Evolutionary conservation across 2,329 filamentous ascomycete species (phyloP).

Genomic region (Cucurbitaria berberidis): DNA sequence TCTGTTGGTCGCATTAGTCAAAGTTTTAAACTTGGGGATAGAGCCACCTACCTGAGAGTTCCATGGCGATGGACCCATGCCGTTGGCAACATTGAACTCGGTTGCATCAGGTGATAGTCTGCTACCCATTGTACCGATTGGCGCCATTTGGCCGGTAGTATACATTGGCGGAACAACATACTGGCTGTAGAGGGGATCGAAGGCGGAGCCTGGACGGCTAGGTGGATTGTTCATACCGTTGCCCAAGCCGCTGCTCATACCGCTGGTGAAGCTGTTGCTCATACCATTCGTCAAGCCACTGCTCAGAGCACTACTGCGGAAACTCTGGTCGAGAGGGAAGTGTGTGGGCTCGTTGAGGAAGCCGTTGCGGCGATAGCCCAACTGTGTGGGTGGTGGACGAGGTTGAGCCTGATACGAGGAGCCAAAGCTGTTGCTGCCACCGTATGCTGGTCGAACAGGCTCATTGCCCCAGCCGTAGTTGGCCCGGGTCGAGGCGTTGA

Average conservation of each 20-base stretch:
- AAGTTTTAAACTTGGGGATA: no score
- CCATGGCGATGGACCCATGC: constrained; percentile 49
- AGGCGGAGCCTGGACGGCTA: constrained; percentile 46
- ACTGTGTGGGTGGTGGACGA: constrained; percentile 27
- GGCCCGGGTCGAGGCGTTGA: constrained; percentile 55
- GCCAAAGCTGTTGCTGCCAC: constrained; percentile 32
- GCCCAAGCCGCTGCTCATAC: constrained; percentile 12
- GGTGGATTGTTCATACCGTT: constrained; percentile 38
- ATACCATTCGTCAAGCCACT: constrained; percentile 19
- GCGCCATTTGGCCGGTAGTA: constrained; percentile 36
- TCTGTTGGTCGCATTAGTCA: constrained; percentile 24
- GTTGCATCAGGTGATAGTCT: constrained; percentile 55
- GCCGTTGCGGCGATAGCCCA: constrained; percentile 38
- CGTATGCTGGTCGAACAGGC: constrained; percentile 29
- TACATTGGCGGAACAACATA: constrained; percentile 41
- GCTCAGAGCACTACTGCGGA: constrained; percentile 30
- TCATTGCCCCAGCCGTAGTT: constrained; percentile 45
- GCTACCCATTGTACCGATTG: constrained; percentile 47
- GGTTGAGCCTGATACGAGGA: constrained; percentile 27
- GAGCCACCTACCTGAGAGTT: constrained; percentile 39
- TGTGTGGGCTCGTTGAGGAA: constrained; percentile 48
- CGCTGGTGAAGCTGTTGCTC: constrained; percentile 17
- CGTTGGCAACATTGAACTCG: constrained; percentile 50
- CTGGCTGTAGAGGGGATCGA: constrained; percentile 43
- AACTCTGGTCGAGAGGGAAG: constrained; percentile 44